Evolutionary conservation across 1,284 basidiomycete species (phyloP).

Genomic region (Tremellales sp.): DNA sequence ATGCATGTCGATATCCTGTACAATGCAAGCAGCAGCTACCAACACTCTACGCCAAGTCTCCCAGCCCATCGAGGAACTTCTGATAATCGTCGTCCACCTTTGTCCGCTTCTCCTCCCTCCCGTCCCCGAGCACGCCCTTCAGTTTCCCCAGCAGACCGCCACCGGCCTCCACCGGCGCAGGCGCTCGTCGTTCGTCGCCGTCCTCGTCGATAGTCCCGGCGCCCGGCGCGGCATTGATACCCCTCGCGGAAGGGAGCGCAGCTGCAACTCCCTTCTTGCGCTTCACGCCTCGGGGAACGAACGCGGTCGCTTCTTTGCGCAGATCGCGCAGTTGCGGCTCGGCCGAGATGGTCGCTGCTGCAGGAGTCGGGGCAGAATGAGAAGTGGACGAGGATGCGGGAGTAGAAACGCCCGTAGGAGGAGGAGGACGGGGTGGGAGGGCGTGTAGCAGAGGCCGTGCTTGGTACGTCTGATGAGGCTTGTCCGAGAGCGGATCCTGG

Average conservation of each 20-base stretch:
- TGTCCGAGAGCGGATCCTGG: conserved; percentile 45
- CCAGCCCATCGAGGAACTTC: conserved; percentile 42
- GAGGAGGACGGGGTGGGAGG: conserved; percentile 21
- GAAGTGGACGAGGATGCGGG: conserved; percentile 19
- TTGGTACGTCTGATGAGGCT: conserved; percentile 43
- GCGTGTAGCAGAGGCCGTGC: conserved; percentile 36
- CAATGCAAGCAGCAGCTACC: too few relatives aligned
- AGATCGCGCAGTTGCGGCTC: conserved; percentile 81
- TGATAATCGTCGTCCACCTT: conserved; percentile 40
- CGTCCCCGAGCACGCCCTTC: conserved; percentile 29
- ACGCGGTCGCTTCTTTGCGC: conserved; percentile 85
- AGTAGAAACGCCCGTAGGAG: conserved; percentile 7
- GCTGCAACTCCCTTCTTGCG: conserved; percentile 26
- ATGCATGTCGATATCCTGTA: too few relatives aligned
- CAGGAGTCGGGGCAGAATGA: conserved; percentile 15
- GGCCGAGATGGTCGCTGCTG: conserved; percentile 67
- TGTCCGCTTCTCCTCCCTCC: conserved; percentile 16
- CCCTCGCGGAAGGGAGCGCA: conserved; percentile 1
- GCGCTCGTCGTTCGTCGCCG: conserved; percentile 29
- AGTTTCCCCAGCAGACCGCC: conserved; percentile 44
- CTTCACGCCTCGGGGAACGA: conserved; percentile 61
- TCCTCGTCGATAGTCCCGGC: conserved; percentile 38
- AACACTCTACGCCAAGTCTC: conserved; percentile 25
- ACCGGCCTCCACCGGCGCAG: conserved; percentile 12
- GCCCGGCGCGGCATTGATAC: conserved; percentile 42